Base-by-base conservation (phyloP, 805 yeast genomes). In the Kodamaea fukazawae region DNA sequence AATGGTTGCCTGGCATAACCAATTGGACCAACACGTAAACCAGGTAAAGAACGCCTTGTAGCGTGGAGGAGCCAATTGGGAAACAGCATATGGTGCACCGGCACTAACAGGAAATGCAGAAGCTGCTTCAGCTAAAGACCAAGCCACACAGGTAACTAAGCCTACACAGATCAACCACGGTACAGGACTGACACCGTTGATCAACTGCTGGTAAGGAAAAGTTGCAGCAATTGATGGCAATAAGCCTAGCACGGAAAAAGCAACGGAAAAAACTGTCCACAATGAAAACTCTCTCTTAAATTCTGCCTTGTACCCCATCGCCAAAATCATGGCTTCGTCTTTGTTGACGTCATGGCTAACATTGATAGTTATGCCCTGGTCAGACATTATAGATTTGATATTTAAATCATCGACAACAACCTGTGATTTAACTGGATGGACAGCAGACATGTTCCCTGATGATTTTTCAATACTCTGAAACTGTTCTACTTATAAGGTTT, bases 11-110 rank as follows among this genome's bases (percentile, higher is more conserved):
- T 79, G 84, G 44, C 79, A 78, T 51, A 80, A 53, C 77, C 80
- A 80, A 60, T 80, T 80, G 25, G 79, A 65, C 76, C 82, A 80
- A 43, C 84, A 80, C 7, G 79, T 76, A 35, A 73, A 53, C 84
- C 84, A 80, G 4, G 86, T 75, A 37, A 76, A 61, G 15, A 76
- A 57, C 1, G 83, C 76, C 14, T 73, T 74, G 57, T 53, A 62
- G 47, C 65, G 66, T 18, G 73, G 75, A 10, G 86, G 85, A 2
- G 85, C 75, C 48, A 80, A 61, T 50, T 78, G 78, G 2, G 78
- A 71, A 1, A 81, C 81, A 42, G 87, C 85, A 49, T 81, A 82
- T 35, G 83, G 84, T 5, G 83, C 71, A 33, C 87, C 87, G 23
- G 84, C 77, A 7, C 82, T 68, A 6, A 84, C 80, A 29, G 88